phyloP scores from a whole-genome alignment of 176 grass and related monocot genomes.

The Carex cristatella region DNA sequence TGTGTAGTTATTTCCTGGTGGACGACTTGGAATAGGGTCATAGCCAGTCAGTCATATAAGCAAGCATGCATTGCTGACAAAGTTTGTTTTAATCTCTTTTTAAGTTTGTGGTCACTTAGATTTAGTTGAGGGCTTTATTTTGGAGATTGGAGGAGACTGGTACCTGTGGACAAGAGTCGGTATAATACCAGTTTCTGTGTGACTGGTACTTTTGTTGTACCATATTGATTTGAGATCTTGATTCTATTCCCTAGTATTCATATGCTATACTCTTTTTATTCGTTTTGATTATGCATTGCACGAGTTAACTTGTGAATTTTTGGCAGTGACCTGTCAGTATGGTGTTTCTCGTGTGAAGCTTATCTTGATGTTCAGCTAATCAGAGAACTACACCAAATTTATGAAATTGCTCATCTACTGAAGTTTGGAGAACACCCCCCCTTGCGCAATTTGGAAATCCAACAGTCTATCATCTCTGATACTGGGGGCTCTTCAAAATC shows the following conservation, averaged over 20 bases:
- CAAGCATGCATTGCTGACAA: neutral
- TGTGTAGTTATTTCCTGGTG: neutral
- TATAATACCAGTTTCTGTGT: neutral
- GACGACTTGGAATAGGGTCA: neutral
- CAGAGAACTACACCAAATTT: constrained; percentile 56
- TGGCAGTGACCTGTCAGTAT: constrained; percentile 83
- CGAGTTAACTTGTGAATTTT: constrained; percentile 11
- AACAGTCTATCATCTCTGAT: constrained; percentile 30
- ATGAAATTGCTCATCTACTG: constrained; percentile 79
- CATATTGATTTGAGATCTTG: neutral
- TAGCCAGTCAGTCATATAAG: neutral
- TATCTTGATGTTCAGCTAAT: constrained; percentile 92
- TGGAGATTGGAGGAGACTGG: neutral
- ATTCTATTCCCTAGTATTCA: neutral
- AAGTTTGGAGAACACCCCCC: constrained; percentile 78
- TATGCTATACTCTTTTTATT: neutral
- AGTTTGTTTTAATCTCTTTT: neutral
- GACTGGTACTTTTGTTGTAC: neutral
- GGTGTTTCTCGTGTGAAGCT: constrained; percentile 85
- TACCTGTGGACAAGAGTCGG: neutral
- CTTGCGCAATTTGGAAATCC: constrained; percentile 48
- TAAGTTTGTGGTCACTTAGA: neutral
- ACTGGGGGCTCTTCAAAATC: constrained; percentile 33
- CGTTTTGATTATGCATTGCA: neutral
- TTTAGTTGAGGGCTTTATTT: neutral